These are phyloP conservation scores for Dryadomyces quercivorus DNA, from an alignment of 2,329 filamentous ascomycete genomes.

Conservation along the genomic window DNA sequence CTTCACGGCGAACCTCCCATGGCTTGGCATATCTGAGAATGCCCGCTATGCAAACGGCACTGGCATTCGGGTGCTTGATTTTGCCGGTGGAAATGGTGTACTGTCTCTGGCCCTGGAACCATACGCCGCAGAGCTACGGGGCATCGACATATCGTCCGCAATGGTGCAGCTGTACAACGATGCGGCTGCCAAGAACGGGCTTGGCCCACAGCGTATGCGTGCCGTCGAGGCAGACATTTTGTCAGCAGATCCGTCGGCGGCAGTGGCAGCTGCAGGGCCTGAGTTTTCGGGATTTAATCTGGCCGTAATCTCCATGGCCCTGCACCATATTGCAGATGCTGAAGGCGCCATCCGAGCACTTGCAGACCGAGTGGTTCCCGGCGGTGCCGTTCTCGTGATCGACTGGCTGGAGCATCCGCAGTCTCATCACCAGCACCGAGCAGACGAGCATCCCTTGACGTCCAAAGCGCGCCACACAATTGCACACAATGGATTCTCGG, in stretches of 20 bases:
- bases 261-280: neutral
- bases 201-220: constrained; percentile 10
- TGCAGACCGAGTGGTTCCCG: constrained; percentile 8
- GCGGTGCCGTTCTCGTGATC: constrained; percentile 13
- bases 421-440: neutral
- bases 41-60: neutral
- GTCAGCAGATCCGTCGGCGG: neutral
- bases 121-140: constrained; percentile 9
- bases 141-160: constrained; percentile 14
- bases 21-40: constrained; percentile 7
- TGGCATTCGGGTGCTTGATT: constrained; percentile 10
- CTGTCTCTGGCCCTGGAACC: constrained; percentile 6
- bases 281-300: constrained; percentile 11
- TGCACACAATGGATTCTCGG: constrained; percentile 5
- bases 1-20: constrained; percentile 5
- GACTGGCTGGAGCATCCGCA: constrained; percentile 8
- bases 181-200: constrained; percentile 1
- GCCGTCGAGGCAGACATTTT: constrained; percentile 13
- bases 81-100: constrained; percentile 12
- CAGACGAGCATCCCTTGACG: neutral
- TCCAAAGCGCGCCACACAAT: constrained; percentile 2
- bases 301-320: constrained; percentile 12
- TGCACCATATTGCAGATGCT: constrained; percentile 14
- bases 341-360: constrained; percentile 7
- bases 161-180: constrained; percentile 16